These are phyloP conservation scores for Umbelopsis isabellina DNA, from an alignment of 192 early-diverging fungal species.

Conservation along the genomic window DNA sequence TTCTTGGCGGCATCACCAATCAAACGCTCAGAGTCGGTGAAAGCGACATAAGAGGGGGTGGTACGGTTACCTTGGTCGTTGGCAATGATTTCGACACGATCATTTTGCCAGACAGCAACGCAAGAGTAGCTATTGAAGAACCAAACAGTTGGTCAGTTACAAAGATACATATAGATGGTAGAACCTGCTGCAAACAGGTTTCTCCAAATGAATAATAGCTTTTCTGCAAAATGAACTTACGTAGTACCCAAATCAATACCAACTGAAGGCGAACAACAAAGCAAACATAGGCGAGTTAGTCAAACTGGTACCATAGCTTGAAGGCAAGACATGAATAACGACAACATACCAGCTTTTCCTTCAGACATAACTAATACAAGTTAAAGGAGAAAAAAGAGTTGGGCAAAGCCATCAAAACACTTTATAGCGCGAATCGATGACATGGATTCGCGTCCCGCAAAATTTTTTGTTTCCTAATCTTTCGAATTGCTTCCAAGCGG, in stretches of 20 bases:
- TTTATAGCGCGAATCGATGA: constrained; percentile 21
- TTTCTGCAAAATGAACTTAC: constrained; percentile 71
- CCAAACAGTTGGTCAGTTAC: not conserved
- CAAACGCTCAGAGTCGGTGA: constrained; percentile 96
- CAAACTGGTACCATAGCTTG: not conserved
- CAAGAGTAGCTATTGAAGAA: constrained; percentile 11
- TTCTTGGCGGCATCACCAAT: constrained; percentile 99
- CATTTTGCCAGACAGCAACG: constrained; percentile 77
- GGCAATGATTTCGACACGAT: constrained; percentile 93
- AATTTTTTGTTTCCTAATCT: constrained; percentile 19
- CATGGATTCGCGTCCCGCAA: constrained; percentile 9
- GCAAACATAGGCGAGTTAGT: not conserved
- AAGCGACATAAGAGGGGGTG: constrained; percentile 97
- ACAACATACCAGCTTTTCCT: constrained; percentile 23
- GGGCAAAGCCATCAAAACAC: not conserved
- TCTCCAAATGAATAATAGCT: no score
- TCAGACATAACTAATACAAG: constrained; percentile 15
- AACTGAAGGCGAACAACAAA: not conserved
- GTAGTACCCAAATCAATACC: constrained; percentile 50
- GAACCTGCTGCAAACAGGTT: not conserved
- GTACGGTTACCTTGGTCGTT: constrained; percentile 99
- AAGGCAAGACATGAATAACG: not conserved
- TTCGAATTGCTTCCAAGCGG: constrained; percentile 19
- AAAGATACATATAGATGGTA: not conserved
- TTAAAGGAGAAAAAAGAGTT: not conserved